Base-by-base conservation (phyloP, 2,329 filamentous ascomycete genomes). In the Colletotrichum sp. region DNA sequence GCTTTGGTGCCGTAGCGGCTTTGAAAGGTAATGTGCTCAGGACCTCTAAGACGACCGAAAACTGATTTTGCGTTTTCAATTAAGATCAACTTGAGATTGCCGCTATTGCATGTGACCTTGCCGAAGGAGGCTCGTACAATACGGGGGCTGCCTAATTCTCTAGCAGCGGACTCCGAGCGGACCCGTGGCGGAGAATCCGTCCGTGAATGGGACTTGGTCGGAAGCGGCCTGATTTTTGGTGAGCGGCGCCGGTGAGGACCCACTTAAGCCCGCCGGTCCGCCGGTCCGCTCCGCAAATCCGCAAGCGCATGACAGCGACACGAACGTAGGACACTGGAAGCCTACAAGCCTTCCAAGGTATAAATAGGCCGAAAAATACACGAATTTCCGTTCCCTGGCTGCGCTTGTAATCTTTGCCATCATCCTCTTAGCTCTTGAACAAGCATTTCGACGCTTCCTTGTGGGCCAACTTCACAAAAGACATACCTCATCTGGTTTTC, bases 401-500 rank as follows among this genome's bases (percentile, higher is more conserved):
- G 24, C 55, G 13, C 3, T 49, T 21, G 5, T 21, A 21, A 13
- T 52, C n/a, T 52, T 52, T 21, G 3, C 6, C n/a, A 3, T 21
- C 44, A 49, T 7, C 44, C n/a, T 49, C 44, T 12, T 2, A 13
- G n/a, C 21, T 21, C 18, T 49, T 21, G 5, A 7, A 49, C n/a
- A n/a, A 49, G 6, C 44, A 6, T 49, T 49, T 49, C n/a, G 44
- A 7, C 2, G 6, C 10, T 52, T 52, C 39, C 3, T 49, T n/a
- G n/a, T 49, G 39, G 5, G 39, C 8, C 39, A 3, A 49, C 10
- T 49, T 30, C 8, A 32, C 0, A 5, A 24, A 7, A 32, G 5
- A 7, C 8, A 30, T 3, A 1, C 4, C 26, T n/a, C 0, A 13
- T n/a, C 26, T 13, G 16, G 8, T 30, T n/a, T 5, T 0, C 24